Conservation (phyloP, 345 rosid genomes). For the Salix exigua region DNA sequence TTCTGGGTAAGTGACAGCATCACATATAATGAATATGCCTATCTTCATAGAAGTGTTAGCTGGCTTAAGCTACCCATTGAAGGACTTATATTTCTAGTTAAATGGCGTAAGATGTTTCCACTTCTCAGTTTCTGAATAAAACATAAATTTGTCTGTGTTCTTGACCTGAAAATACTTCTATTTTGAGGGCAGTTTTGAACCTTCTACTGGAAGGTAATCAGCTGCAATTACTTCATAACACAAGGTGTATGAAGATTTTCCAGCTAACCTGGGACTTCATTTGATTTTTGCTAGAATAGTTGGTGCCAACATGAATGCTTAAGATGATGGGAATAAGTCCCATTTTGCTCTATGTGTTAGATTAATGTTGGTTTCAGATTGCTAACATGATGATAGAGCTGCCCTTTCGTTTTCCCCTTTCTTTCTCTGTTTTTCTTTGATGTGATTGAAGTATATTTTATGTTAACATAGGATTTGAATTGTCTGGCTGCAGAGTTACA, state of each 20-base stretch:
- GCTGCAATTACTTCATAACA: background rate
- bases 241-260: background rate
- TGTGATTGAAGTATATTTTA: background rate
- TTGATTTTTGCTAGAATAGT: background rate
- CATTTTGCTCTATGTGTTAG: too few relatives aligned
- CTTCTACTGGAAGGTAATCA: background rate
- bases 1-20: background rate
- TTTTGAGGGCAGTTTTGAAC: background rate
- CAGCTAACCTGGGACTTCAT: background rate
- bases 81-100: background rate
- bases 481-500: conserved; percentile 61
- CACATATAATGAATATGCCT: background rate
- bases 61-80: background rate
- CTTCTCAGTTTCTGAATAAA: background rate
- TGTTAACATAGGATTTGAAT: conserved; percentile 7
- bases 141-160: background rate
- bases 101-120: background rate
- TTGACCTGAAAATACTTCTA: background rate
- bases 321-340: too few relatives aligned
- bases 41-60: background rate
- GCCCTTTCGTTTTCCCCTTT: background rate
- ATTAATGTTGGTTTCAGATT: background rate
- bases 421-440: background rate
- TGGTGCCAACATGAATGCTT: background rate
- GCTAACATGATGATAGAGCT: background rate